A percentile compares a stretch with the other conserved stretches of the same genome.
These are phyloP conservation scores for Arachis monticola DNA, from an alignment of 331 rosid genomes.

Conservation along the genomic window DNA sequence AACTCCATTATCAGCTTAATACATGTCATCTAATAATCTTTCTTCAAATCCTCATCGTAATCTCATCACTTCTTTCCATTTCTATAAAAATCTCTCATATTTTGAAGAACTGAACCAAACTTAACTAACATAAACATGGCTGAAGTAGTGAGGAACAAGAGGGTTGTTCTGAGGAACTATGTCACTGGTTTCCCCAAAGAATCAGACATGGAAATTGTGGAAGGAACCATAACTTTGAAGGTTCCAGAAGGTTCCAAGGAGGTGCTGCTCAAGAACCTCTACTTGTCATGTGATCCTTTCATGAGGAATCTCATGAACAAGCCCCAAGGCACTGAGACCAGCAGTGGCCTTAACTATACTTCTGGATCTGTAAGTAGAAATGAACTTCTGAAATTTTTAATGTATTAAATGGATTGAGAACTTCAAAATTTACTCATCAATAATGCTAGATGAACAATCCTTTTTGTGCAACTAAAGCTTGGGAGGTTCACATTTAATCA, in stretches of 20 bases:
- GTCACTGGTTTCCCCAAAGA: conserved; percentile 47
- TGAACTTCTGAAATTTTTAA: too few species aligned
- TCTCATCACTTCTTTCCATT: neutral
- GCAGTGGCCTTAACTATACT: neutral
- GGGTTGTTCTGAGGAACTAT: conserved; percentile 38
- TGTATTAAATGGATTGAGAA: too few species aligned
- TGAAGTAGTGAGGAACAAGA: conserved; percentile 39
- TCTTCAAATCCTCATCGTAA: neutral
- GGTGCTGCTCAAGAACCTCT: conserved; percentile 45
- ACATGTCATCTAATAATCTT: neutral
- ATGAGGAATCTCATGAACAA: conserved; percentile 43
- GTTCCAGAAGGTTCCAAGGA: conserved; percentile 46
- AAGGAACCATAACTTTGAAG: conserved; percentile 34
- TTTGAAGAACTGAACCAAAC: neutral
- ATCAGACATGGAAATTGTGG: conserved; percentile 41
- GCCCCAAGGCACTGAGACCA: neutral
- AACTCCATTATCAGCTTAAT: neutral
- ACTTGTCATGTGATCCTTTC: conserved; percentile 50
- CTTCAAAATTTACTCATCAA: too few species aligned
- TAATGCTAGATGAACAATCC: too few species aligned
- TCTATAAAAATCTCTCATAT: too few species aligned
- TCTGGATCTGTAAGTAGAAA: conserved; percentile 45
- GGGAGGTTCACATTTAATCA: too few species aligned
- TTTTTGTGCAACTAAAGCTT: too few species aligned
- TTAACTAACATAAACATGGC: conserved; percentile 9